Evolutionary conservation across 2,329 filamentous ascomycete species (phyloP).

Genomic region (Botryotinia narcissicola): DNA sequence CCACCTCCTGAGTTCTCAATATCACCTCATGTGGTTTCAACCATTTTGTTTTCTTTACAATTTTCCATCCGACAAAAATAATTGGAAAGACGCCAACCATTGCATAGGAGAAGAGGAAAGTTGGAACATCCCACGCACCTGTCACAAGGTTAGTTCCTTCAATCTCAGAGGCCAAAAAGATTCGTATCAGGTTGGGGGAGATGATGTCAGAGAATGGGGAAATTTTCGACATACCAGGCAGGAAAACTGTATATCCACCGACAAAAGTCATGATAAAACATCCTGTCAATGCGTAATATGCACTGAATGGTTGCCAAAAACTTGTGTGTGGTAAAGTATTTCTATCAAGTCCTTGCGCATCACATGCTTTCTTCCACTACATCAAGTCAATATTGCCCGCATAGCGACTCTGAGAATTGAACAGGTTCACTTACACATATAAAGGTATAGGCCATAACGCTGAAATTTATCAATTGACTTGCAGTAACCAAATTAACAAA

Average conservation of each 20-base stretch:
- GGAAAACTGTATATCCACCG: constrained; percentile 59
- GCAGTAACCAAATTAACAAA: constrained; percentile 58
- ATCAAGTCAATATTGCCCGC: background rate
- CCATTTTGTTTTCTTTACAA: constrained; percentile 55
- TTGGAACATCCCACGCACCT: constrained; percentile 55
- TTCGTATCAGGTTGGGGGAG: background rate
- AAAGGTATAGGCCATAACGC: constrained; percentile 53
- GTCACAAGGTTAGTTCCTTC: background rate
- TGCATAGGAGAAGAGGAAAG: constrained; percentile 58
- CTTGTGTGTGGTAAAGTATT: constrained; percentile 50
- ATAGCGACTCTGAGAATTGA: background rate
- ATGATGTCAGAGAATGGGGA: too few species aligned
- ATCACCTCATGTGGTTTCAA: constrained; percentile 53
- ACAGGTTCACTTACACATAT: constrained; percentile 35
- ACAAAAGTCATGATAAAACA: constrained; percentile 60
- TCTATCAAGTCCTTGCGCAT: constrained; percentile 46
- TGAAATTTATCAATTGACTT: constrained; percentile 53
- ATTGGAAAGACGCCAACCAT: constrained; percentile 61
- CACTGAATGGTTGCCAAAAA: constrained; percentile 55
- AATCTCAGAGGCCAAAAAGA: background rate
- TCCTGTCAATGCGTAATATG: constrained; percentile 51
- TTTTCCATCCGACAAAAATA: constrained; percentile 60
- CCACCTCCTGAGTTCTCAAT: constrained; percentile 50
- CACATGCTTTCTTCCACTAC: constrained; percentile 52
- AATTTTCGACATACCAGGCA: constrained; percentile 41